A percentile compares a stretch with the other conserved stretches of the same genome.
Conservation (phyloP, 2,329 filamentous ascomycete genomes). For the Boeremia lycopersici region DNA sequence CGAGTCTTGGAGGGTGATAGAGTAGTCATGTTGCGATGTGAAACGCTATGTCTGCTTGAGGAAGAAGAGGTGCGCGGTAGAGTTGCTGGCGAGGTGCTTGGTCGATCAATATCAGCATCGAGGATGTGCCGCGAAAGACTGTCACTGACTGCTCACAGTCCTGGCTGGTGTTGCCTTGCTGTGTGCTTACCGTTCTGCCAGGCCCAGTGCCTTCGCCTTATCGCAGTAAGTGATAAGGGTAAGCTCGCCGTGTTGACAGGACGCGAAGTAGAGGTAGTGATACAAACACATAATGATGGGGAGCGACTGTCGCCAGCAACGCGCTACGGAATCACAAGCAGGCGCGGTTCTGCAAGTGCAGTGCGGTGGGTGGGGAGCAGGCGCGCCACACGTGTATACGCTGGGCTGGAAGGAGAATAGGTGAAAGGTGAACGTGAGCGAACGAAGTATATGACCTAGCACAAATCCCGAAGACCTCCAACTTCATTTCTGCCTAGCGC, state of each 20-base stretch:
- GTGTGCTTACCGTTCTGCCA: slow-evolving; percentile 25
- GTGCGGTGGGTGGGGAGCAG: not conserved
- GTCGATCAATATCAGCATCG: slow-evolving; percentile 13
- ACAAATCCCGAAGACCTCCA: too few relatives aligned
- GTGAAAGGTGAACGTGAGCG: not conserved
- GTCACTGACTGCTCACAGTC: slow-evolving; percentile 22
- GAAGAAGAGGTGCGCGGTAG: slow-evolving; percentile 19
- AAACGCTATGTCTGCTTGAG: slow-evolving; percentile 18
- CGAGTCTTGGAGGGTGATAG: slow-evolving; percentile 22
- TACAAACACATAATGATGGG: slow-evolving; percentile 43
- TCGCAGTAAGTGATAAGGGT: slow-evolving; percentile 41
- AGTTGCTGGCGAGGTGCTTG: slow-evolving; percentile 1
- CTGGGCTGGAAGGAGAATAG: not conserved
- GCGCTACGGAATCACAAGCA: slow-evolving; percentile 11
- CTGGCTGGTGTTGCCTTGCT: not conserved
- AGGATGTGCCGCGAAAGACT: slow-evolving; percentile 20
- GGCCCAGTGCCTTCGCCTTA: slow-evolving; percentile 28
- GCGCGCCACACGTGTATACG: not conserved
- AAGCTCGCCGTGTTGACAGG: slow-evolving; percentile 42
- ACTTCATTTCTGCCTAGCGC: too few relatives aligned
- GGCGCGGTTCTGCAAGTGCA: not conserved
- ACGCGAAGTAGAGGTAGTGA: slow-evolving; percentile 41
- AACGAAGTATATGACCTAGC: not conserved
- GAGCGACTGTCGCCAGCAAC: slow-evolving; percentile 13
- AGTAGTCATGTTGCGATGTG: slow-evolving; percentile 34